phyloP scores from a whole-genome alignment of 176 grass and related monocot species.

The Cymbopogon citratus region DNA sequence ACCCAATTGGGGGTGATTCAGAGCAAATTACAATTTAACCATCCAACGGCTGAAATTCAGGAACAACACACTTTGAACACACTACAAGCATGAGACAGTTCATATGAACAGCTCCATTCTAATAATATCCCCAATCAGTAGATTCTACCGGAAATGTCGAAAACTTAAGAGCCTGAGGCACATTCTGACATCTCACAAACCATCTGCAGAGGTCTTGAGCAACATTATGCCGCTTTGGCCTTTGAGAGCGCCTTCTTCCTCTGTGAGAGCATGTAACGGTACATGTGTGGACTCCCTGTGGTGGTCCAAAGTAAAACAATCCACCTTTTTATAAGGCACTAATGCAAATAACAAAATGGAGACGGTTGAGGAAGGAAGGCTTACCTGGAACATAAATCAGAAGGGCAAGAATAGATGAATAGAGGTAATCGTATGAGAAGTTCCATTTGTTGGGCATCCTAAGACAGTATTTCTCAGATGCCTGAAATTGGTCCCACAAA shows the following conservation, averaged over 20 bases:
- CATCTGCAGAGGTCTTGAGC: background rate
- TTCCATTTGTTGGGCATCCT: conserved; percentile 71
- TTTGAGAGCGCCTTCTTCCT: conserved; percentile 42
- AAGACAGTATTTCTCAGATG: conserved; percentile 50
- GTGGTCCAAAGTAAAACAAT: background rate
- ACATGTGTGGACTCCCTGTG: conserved; percentile 48
- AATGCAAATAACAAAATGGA: background rate
- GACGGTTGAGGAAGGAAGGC: background rate
- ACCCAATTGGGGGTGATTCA: background rate
- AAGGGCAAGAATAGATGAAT: conserved; percentile 28
- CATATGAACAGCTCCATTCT: background rate
- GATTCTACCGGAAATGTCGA: background rate
- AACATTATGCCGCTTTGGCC: conserved; percentile 4
- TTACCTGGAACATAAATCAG: conserved; percentile 49
- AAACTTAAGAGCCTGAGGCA: background rate
- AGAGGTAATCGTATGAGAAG: conserved; percentile 53
- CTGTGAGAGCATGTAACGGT: conserved; percentile 37
- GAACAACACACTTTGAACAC: no score
- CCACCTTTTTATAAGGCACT: background rate
- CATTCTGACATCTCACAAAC: background rate
- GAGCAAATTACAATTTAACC: background rate
- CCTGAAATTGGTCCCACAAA: conserved; percentile 11
- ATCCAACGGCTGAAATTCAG: no score
- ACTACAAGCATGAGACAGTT: no score
- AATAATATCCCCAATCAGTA: background rate